Evolutionary conservation across 352 stramenopile genomes (phyloP).

Genomic region (Peronospora destructor): DNA sequence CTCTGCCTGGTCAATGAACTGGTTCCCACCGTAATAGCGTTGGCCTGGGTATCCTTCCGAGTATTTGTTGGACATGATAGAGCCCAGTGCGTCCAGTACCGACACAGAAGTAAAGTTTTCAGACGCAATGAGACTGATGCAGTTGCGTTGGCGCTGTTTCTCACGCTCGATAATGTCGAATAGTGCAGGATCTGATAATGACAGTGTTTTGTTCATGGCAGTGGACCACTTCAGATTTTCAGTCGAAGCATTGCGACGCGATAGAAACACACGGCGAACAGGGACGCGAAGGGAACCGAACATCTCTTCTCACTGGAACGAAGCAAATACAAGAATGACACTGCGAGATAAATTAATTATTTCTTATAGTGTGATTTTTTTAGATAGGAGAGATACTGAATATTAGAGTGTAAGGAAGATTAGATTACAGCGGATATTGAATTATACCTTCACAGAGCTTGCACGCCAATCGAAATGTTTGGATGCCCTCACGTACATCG

Average conservation of each 20-base stretch:
- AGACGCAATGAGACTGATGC: conserved; percentile 98
- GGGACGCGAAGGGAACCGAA: conserved; percentile 21
- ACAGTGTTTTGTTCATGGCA: conserved; percentile 85
- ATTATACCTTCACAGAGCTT: not conserved
- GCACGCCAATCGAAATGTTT: conserved; percentile 11
- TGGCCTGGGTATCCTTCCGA: conserved; percentile 94
- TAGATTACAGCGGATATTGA: not conserved
- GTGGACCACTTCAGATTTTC: conserved; percentile 64
- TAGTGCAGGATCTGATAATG: conserved; percentile 88
- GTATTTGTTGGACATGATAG: conserved; percentile 99
- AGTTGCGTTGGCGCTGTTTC: conserved; percentile 97
- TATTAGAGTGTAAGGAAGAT: not conserved
- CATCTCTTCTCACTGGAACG: conserved; percentile 21
- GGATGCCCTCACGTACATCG: conserved; percentile 6
- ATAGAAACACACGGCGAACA: conserved; percentile 14
- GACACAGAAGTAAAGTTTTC: conserved; percentile 99
- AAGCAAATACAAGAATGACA: conserved; percentile 20
- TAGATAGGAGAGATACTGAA: no score
- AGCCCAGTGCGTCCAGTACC: conserved; percentile 97
- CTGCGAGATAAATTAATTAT: not conserved
- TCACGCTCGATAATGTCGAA: conserved; percentile 95
- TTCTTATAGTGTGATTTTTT: no score
- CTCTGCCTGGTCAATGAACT: conserved; percentile 99
- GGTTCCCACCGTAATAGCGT: conserved; percentile 97
- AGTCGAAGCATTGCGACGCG: conserved; percentile 41